Percentiles rank a stretch among this genome's conserved stretches.
These are phyloP conservation scores for Ustilago hordei DNA, from an alignment of 1,284 basidiomycete genomes.

Conservation along the genomic window DNA sequence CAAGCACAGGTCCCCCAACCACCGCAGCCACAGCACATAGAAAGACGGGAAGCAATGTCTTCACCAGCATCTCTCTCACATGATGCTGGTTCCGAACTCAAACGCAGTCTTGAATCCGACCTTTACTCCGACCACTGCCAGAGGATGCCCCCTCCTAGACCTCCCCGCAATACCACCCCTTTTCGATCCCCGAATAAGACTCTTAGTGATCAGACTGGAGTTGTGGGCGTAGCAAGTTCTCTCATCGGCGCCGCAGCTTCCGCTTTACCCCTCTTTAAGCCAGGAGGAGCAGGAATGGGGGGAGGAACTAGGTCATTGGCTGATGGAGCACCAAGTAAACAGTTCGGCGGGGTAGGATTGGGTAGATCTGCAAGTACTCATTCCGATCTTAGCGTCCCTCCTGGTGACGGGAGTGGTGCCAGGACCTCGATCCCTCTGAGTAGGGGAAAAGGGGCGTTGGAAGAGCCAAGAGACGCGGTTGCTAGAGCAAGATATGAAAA, in stretches of 20 bases:
- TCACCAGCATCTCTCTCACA: slow-evolving; percentile 44
- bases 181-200: not conserved
- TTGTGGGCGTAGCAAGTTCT: not conserved
- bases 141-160: slow-evolving; percentile 5
- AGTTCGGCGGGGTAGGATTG: slow-evolving; percentile 13
- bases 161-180: not conserved
- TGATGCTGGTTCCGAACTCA: slow-evolving; percentile 35
- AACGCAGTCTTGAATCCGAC: slow-evolving; percentile 29
- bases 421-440: not conserved
- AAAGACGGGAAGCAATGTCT: slow-evolving; percentile 35
- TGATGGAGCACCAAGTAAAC: slow-evolving; percentile 44
- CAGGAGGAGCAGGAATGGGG: not conserved
- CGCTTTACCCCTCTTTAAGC: slow-evolving; percentile 9
- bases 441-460: not conserved
- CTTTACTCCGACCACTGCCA: slow-evolving; percentile 13
- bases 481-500: slow-evolving; percentile 31
- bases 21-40: slow-evolving; percentile 4
- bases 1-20: not conserved
- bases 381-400: slow-evolving; percentile 6
- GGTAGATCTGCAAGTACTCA: slow-evolving; percentile 23
- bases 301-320: slow-evolving; percentile 14
- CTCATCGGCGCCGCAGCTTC: slow-evolving; percentile 5
- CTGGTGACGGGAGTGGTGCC: slow-evolving; percentile 4
- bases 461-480: slow-evolving; percentile 19
- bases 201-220: not conserved